Evolutionary conservation across 768 basidiomycete species (phyloP), one percentile per base, ranked within the genome.

Genomic region (Macrolepiota fuliginosa): DNA sequence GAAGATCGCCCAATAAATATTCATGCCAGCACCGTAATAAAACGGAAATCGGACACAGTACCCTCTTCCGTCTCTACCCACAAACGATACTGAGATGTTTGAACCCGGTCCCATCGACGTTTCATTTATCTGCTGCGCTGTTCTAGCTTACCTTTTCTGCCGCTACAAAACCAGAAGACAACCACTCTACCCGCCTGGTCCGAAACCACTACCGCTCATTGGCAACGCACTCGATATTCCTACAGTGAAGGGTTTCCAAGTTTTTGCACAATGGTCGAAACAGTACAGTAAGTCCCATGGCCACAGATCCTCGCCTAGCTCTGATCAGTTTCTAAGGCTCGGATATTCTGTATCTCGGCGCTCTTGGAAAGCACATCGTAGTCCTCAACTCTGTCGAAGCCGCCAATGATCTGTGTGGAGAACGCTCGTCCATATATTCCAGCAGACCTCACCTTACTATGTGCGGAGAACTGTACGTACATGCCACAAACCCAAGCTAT

Each of bases 141-240:
- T 49, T 11, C 46, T 50, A n/a, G 46, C 22, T 1, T 45, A 32
- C 29, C 32, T 58, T 19, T 47, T 47, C 36, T 58, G 36, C 17
- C 47, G 47, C 12, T 49, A 49, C 35, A 49, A 24, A 39, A 1
- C 9, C 17, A 58, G 19, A 25, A 22, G 39, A 46, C 32, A 40
- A 3, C 27, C 15, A 7, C 62, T 63, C 35, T 68, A 63, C 45
- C 69, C 68, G 11, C 69, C 69, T 12, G 69, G 68, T 2, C 69
- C 68, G 13, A 63, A 62, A 46, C 61, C 63, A 3, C 58, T 42
- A 15, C 59, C 63, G n/a, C n/a, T 69, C 53, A 54, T 67, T 53
- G 68, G 68, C 1, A 70, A 69, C 52, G 54, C 62, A n/a, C 50
- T 68, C 3, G 69, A 70, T 37, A 56, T 69, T 3, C 69, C 68